A percentile compares a stretch with the other conserved stretches of the same genome.
These are phyloP conservation scores for Urostyla sp. DNA, from an alignment of 73 alveolate genomes.

Conservation along the genomic window DNA sequence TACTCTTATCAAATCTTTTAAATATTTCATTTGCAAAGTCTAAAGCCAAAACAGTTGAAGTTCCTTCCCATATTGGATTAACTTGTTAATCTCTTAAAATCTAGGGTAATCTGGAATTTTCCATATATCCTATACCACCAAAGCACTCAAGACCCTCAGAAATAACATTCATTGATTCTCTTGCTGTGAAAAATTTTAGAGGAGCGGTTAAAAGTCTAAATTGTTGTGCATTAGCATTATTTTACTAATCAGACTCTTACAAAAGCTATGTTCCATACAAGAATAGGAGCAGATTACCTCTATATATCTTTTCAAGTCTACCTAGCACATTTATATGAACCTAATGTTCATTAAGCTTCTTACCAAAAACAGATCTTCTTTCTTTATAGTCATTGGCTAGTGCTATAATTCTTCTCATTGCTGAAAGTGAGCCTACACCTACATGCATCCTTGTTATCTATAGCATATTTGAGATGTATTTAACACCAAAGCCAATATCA, in stretches of 20 bases:
- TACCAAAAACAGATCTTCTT: slow-evolving; percentile 83
- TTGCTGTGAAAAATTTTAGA: slow-evolving; percentile 85
- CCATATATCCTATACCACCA: slow-evolving; percentile 93
- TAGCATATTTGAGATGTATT: slow-evolving; percentile 81
- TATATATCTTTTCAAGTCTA: slow-evolving; percentile 69
- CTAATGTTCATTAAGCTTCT: slow-evolving; percentile 65
- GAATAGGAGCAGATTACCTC: slow-evolving; percentile 75
- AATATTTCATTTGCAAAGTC: slow-evolving; percentile 64
- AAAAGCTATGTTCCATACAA: slow-evolving; percentile 62
- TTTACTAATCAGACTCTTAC: slow-evolving; percentile 62
- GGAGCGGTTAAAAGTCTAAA: slow-evolving; percentile 83
- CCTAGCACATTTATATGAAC: slow-evolving; percentile 66
- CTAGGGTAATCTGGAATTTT: slow-evolving; percentile 77
- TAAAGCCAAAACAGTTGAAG: slow-evolving; percentile 82
- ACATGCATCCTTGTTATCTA: slow-evolving; percentile 83
- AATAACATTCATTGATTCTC: slow-evolving; percentile 65
- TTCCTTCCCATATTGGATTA: slow-evolving; percentile 92
- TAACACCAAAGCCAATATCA: slow-evolving; percentile 83
- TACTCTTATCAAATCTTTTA: background rate
- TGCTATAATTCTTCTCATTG: slow-evolving; percentile 82
- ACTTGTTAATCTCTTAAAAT: slow-evolving; percentile 89
- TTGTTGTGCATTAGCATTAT: slow-evolving; percentile 60
- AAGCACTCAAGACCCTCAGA: slow-evolving; percentile 87
- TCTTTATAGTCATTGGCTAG: slow-evolving; percentile 82
- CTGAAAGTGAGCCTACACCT: slow-evolving; percentile 71